These are phyloP conservation scores for Mimosa pudica DNA, from an alignment of 306 rosid genomes.

Conservation along the genomic window DNA sequence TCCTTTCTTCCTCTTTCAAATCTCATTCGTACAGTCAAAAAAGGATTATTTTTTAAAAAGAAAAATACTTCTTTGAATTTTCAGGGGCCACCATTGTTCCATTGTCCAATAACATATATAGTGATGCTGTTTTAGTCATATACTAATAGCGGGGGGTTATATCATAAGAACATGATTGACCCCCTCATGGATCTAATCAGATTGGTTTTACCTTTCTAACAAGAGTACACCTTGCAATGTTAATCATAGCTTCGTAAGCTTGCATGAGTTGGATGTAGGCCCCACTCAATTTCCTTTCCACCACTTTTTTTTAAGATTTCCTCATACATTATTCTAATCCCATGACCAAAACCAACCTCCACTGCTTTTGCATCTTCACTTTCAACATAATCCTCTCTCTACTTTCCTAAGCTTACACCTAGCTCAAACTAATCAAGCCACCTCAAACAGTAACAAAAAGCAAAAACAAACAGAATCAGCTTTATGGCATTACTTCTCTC, in stretches of 20 bases:
- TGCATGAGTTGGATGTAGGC: slow-evolving; percentile 21
- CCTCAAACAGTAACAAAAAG: slow-evolving; percentile 33
- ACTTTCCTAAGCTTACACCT: slow-evolving; percentile 22
- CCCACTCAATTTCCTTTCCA: slow-evolving; percentile 33
- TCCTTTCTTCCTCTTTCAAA: slow-evolving; percentile 5
- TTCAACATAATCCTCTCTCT: slow-evolving; percentile 16
- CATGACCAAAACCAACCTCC: slow-evolving; percentile 17
- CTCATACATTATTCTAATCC: slow-evolving; percentile 4
- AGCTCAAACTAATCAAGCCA: slow-evolving; percentile 33
- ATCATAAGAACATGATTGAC: slow-evolving; percentile 55
- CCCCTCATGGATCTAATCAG: slow-evolving; percentile 28
- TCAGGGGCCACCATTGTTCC: slow-evolving; percentile 31
- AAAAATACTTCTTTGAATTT: slow-evolving; percentile 24
- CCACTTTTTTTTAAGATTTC: slow-evolving; percentile 22
- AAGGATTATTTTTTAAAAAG: not conserved
- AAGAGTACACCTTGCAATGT: not conserved
- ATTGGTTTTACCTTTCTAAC: slow-evolving; percentile 2
- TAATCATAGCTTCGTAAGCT: not conserved
- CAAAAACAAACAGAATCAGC: not conserved
- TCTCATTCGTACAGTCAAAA: not conserved
- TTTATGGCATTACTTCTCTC: not conserved
- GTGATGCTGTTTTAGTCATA: slow-evolving; percentile 31
- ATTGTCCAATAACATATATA: not conserved
- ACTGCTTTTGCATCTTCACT: slow-evolving; percentile 36
- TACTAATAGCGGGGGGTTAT: slow-evolving; percentile 28